These are phyloP conservation scores for Fusarium paranaense DNA, from an alignment of 2,329 filamentous ascomycete genomes.

Conservation along the genomic window DNA sequence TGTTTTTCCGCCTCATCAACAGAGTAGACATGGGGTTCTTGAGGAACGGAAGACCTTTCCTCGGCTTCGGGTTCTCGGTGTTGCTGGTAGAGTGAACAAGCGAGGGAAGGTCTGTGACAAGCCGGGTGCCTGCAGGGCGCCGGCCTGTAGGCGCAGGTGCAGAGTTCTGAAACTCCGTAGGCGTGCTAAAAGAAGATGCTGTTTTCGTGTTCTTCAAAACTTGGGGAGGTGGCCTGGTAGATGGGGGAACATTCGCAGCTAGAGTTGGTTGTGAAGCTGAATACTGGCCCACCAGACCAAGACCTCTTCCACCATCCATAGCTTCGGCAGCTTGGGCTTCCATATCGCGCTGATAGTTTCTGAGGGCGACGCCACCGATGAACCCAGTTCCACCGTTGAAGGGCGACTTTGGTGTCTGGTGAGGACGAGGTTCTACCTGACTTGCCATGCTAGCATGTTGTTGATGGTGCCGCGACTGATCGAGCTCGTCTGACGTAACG, in stretches of 20 bases:
- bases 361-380: conserved; percentile 66
- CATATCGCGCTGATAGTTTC: conserved; percentile 60
- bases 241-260: conserved; percentile 45
- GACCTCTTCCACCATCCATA: conserved; percentile 30
- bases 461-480: conserved; percentile 38
- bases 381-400: conserved; percentile 59
- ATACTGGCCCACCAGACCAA: conserved; percentile 24
- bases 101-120: conserved; percentile 53
- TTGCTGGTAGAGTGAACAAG: conserved; percentile 46
- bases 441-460: conserved; percentile 41
- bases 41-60: conserved; percentile 67
- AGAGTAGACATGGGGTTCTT: conserved; percentile 71
- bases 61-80: conserved; percentile 59
- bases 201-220: conserved; percentile 47
- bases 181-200: conserved; percentile 57
- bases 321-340: conserved; percentile 40
- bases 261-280: conserved; percentile 32
- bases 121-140: conserved; percentile 56
- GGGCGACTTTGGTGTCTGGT: conserved; percentile 48
- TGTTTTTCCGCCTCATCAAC: conserved; percentile 67
- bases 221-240: conserved; percentile 39
- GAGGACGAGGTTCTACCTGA: conserved; percentile 39
- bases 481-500: conserved; percentile 57
- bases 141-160: conserved; percentile 50
- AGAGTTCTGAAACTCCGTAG: conserved; percentile 59